A percentile compares a stretch with the other conserved stretches of the same genome.
Evolutionary conservation across 2,329 filamentous ascomycete genomes (phyloP).

Genomic region (Fusarium camptoceras): DNA sequence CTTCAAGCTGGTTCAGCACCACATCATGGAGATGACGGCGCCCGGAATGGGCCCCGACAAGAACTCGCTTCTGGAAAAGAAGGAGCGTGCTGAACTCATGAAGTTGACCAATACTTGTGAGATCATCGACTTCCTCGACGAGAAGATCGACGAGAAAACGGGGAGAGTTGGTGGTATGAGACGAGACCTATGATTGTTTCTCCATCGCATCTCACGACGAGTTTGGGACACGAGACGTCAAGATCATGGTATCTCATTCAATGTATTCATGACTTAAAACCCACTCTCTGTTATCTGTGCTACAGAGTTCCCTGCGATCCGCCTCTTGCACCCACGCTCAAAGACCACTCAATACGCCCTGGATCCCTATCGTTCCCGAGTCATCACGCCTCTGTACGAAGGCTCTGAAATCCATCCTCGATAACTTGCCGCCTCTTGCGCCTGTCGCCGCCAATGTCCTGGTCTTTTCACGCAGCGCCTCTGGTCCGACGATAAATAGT

Average conservation of each 20-base stretch:
- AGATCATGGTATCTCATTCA: constrained; percentile 44
- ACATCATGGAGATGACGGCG: constrained; percentile 74
- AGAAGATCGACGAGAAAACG: constrained; percentile 55
- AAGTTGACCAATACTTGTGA: constrained; percentile 66
- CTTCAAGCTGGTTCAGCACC: constrained; percentile 72
- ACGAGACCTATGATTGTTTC: constrained; percentile 48
- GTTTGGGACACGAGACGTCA: not conserved
- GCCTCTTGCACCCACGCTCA: constrained; percentile 30
- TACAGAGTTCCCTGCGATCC: constrained; percentile 15
- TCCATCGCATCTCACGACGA: not conserved
- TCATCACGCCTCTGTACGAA: constrained; percentile 91
- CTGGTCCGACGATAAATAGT: constrained; percentile 90
- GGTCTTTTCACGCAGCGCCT: constrained; percentile 78
- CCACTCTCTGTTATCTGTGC: constrained; percentile 14
- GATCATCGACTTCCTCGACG: constrained; percentile 70
- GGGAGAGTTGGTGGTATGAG: constrained; percentile 49
- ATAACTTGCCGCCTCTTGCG: constrained; percentile 66
- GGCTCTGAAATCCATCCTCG: constrained; percentile 79
- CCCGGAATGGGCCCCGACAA: constrained; percentile 67
- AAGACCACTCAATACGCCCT: constrained; percentile 79
- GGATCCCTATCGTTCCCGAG: constrained; percentile 81
- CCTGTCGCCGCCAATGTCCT: constrained; percentile 64
- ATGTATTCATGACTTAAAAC: constrained; percentile 32
- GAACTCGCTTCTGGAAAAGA: constrained; percentile 64
- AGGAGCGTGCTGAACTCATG: constrained; percentile 64